Conservation (phyloP, 2,329 filamentous ascomycete genomes). For the Diaporthe amygdali region DNA sequence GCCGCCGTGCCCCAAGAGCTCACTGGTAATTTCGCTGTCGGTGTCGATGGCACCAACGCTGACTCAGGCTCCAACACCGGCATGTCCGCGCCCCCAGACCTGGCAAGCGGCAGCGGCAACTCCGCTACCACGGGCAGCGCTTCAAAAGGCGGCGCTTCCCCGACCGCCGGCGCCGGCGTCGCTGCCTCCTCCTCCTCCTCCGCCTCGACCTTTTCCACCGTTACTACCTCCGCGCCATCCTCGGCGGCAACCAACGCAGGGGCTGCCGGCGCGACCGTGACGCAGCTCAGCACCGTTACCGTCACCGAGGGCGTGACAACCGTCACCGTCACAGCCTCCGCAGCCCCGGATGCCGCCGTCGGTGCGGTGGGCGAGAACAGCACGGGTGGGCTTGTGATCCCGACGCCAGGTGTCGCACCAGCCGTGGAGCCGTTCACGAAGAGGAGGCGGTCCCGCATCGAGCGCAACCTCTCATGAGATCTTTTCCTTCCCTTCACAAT, state of each 20-base stretch:
- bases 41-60: constrained; percentile 32
- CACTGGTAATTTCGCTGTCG: constrained; percentile 49
- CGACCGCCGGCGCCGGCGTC: background rate
- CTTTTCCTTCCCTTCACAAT: background rate
- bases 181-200: background rate
- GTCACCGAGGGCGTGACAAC: constrained; percentile 21
- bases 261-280: background rate
- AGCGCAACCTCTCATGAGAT: constrained; percentile 4
- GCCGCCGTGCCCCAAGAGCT: constrained; percentile 53
- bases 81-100: constrained; percentile 23
- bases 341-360: background rate
- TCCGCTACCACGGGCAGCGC: background rate
- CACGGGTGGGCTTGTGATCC: constrained; percentile 10
- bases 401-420: constrained; percentile 19
- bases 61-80: constrained; percentile 24
- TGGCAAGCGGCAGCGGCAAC: background rate
- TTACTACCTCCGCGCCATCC: constrained; percentile 15
- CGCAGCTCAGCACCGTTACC: constrained; percentile 22
- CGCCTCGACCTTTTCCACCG: constrained; percentile 23
- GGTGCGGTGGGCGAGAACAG: constrained; percentile 4
- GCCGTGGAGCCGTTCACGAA: constrained; percentile 20
- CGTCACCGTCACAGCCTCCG: constrained; percentile 20
- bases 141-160: background rate
- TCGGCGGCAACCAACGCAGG: background rate
- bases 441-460: constrained; percentile 23